Conservation (phyloP, 768 basidiomycete genomes). For the button mushroom (Agaricus bisporus) region DNA sequence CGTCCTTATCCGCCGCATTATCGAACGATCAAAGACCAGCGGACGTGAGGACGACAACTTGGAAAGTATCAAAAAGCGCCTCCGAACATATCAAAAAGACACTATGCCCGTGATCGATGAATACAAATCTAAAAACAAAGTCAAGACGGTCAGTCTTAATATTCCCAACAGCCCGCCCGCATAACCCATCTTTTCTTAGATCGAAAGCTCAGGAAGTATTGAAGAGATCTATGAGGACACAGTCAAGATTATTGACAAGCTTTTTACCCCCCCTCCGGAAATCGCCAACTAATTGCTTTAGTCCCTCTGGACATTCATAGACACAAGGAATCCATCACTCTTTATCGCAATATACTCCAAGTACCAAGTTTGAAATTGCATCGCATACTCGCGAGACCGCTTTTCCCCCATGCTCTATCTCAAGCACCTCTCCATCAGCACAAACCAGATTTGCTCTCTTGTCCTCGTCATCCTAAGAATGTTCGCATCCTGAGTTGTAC, state of each 20-base stretch:
- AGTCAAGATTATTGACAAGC: slow-evolving; percentile 37
- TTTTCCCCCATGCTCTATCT: slow-evolving; percentile 55
- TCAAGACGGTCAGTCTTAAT: slow-evolving; percentile 59
- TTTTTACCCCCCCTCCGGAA: slow-evolving; percentile 14
- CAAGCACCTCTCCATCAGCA: slow-evolving; percentile 68
- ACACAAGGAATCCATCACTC: neutral
- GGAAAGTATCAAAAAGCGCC: slow-evolving; percentile 95
- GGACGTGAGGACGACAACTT: slow-evolving; percentile 95
- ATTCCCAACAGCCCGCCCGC: neutral
- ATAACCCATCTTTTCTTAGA: slow-evolving; percentile 30
- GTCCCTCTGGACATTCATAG: neutral
- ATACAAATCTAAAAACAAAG: slow-evolving; percentile 61
- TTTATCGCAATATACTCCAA: slow-evolving; percentile 42
- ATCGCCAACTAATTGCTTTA: slow-evolving; percentile 6
- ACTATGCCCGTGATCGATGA: slow-evolving; percentile 93
- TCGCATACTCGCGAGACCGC: slow-evolving; percentile 23
- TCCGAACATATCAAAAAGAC: slow-evolving; percentile 79
- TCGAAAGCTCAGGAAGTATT: slow-evolving; percentile 61
- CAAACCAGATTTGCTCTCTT: slow-evolving; percentile 67
- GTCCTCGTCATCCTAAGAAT: slow-evolving; percentile 50
- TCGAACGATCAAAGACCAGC: slow-evolving; percentile 89
- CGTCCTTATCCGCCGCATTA: slow-evolving; percentile 78
- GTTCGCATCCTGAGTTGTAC: neutral
- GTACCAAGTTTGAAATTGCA: slow-evolving; percentile 22
- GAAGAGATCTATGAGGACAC: slow-evolving; percentile 69